phyloP scores from a whole-genome alignment of 495 filamentous ascomycete genomes.

The Xylaria nigripes region DNA sequence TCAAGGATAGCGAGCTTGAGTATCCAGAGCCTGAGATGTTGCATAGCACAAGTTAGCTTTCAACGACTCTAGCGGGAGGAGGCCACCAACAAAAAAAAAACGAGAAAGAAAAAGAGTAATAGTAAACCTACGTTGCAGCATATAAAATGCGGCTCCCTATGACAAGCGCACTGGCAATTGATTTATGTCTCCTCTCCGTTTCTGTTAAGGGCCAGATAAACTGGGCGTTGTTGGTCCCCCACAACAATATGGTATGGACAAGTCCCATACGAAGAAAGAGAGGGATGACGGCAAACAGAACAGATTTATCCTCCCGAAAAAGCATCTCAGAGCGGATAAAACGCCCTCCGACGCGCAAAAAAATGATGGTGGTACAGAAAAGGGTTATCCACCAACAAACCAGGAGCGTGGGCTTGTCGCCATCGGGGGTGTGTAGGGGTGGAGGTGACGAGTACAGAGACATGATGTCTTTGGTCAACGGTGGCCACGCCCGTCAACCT shows the following conservation, averaged over 20 bases:
- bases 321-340: conserved; percentile 73
- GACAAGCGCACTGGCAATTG: conserved; percentile 56
- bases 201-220: conserved; percentile 36
- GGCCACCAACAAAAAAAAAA: not conserved
- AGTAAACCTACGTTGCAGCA: conserved; percentile 53
- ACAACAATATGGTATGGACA: conserved; percentile 74
- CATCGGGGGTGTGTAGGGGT: conserved; percentile 41
- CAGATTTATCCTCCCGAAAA: conserved; percentile 81
- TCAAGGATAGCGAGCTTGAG: conserved; percentile 61
- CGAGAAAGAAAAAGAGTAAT: not conserved
- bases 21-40: conserved; percentile 65
- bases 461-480: conserved; percentile 31
- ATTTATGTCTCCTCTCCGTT: conserved; percentile 40
- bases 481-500: conserved; percentile 50
- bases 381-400: conserved; percentile 92
- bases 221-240: conserved; percentile 78
- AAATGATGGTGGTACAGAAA: conserved; percentile 73
- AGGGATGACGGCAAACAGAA: conserved; percentile 71
- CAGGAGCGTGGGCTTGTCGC: conserved; percentile 71
- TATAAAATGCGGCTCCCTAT: conserved; percentile 59
- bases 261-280: conserved; percentile 74
- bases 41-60: conserved; percentile 14
- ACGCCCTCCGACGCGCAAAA: conserved; percentile 66
- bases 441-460: conserved; percentile 53
- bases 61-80: not conserved